Evolutionary conservation across 495 filamentous ascomycete species (phyloP).

Genomic region (Penicillium herquei): DNA sequence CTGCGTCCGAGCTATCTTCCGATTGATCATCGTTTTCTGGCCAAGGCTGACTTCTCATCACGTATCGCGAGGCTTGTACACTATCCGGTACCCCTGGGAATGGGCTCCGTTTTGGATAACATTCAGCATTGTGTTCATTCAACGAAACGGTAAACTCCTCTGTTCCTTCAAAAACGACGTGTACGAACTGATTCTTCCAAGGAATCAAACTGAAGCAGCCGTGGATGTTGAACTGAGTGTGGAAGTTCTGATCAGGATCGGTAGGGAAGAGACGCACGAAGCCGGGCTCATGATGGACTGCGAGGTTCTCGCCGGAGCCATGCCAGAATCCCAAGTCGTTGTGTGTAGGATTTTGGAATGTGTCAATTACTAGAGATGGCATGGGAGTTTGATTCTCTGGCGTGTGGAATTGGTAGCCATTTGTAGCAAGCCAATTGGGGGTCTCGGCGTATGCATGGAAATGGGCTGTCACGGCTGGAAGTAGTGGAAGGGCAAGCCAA

Average conservation of each 20-base stretch:
- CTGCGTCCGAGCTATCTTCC: not conserved
- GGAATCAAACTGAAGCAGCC: conserved; percentile 59
- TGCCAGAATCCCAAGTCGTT: conserved; percentile 74
- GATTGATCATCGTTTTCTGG: not conserved
- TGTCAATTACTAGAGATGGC: conserved; percentile 60
- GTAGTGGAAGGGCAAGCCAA: not conserved
- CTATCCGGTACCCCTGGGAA: conserved; percentile 75
- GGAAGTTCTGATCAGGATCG: conserved; percentile 67
- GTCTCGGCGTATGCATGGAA: conserved; percentile 2
- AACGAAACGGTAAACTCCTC: conserved; percentile 67
- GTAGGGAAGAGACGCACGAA: conserved; percentile 59
- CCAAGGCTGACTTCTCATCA: conserved; percentile 10
- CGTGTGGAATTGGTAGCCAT: not conserved
- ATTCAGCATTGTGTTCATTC: conserved; percentile 69
- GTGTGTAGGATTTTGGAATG: conserved; percentile 51
- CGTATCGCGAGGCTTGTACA: conserved; percentile 66
- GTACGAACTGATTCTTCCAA: conserved; percentile 59
- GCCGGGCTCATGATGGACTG: conserved; percentile 47
- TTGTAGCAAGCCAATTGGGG: conserved; percentile 8
- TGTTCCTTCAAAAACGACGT: conserved; percentile 67
- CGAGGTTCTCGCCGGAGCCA: conserved; percentile 62
- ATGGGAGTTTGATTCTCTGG: not conserved
- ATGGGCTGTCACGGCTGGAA: conserved; percentile 1
- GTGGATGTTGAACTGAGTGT: conserved; percentile 58
- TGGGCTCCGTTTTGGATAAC: conserved; percentile 57